Evolutionary conservation across 1,284 basidiomycete species (phyloP), one percentile per base, ranked within the genome.

Genomic region (Farysia itapuensis): DNA sequence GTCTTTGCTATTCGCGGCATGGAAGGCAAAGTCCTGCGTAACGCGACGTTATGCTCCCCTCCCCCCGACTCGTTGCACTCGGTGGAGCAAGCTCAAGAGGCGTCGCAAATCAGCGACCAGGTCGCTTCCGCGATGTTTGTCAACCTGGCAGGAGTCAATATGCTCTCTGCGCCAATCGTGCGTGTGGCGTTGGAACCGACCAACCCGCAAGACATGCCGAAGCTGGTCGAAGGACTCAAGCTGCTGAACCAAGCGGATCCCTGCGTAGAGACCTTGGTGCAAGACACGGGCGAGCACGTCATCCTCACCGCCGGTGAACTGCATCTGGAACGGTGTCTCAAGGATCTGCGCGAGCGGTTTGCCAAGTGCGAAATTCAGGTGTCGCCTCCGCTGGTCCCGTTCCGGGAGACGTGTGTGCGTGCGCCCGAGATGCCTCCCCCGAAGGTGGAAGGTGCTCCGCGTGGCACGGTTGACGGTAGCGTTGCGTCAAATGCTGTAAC

Each of bases 271-370:
- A 93, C 89, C 0, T 88, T 96, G 74, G 90, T 97, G 56, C 94
- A 98, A 78, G 86, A 91, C 69, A 96, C 92, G 0, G 95, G 95
- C 30, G 95, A 99, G 78, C 89, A 96, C 77, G 95, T 98, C 43
- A 96, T 99, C 64, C 79, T 97, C 53, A 90, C 90, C 6, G 95
- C 95, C 0, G 95, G 95, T 43, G 95, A 98, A 76, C 79, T 99
- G 44, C 95, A 98, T 77, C 80, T 98, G 18, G 94, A 98, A 89
- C 84, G 95, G 61, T 99, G 95, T 73, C 78, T 98, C 39, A 93
- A 91, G 78, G 95, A 98, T 77, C 81, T 99, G 15, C 84, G 89
- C 18, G 95, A 98, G 78, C 82, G 94, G 18, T 98, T 98, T 75
- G 94, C 95, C 0, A 85, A 86, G 52, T 86, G 95, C 39, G 88